Conservation (phyloP, 2,329 filamentous ascomycete genomes). For the Tolypocladium paradoxum region DNA sequence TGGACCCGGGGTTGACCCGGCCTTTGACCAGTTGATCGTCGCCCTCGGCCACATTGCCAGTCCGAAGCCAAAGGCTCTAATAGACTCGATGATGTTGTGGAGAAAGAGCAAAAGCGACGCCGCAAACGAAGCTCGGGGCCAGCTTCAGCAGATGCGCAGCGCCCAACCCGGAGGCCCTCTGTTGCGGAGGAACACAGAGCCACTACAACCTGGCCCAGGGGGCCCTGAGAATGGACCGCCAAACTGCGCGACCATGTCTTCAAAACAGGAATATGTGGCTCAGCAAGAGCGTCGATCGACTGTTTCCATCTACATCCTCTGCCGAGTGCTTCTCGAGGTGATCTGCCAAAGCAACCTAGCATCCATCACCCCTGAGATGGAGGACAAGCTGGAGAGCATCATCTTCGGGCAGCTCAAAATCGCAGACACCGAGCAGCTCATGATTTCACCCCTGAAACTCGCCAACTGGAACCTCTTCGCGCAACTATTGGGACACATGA, state of each 20-base stretch:
- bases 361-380: conserved; percentile 81
- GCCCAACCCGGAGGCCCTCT: conserved; percentile 37
- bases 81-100: conserved; percentile 98
- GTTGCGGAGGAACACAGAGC: conserved; percentile 65
- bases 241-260: conserved; percentile 29
- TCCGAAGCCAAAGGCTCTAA: conserved; percentile 86
- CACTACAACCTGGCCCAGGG: conserved; percentile 35
- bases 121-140: conserved; percentile 55
- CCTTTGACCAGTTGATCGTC: conserved; percentile 88
- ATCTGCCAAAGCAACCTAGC: conserved; percentile 79
- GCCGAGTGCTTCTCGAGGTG: conserved; percentile 85
- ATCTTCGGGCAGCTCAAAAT: conserved; percentile 94
- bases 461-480: conserved; percentile 95
- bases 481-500: conserved; percentile 91
- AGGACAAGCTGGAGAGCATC: conserved; percentile 85
- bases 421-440: conserved; percentile 71
- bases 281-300: conserved; percentile 83
- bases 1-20: conserved; percentile 75
- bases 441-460: conserved; percentile 69
- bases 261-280: conserved; percentile 60
- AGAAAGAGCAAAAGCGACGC: conserved; percentile 90
- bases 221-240: conserved; percentile 18
- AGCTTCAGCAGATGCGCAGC: conserved; percentile 42
- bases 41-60: conserved; percentile 91
- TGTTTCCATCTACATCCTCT: conserved; percentile 92